These are phyloP conservation scores for Tieghemostelium lacteum DNA, from an alignment of 78 protist species.

Conservation along the genomic window DNA sequence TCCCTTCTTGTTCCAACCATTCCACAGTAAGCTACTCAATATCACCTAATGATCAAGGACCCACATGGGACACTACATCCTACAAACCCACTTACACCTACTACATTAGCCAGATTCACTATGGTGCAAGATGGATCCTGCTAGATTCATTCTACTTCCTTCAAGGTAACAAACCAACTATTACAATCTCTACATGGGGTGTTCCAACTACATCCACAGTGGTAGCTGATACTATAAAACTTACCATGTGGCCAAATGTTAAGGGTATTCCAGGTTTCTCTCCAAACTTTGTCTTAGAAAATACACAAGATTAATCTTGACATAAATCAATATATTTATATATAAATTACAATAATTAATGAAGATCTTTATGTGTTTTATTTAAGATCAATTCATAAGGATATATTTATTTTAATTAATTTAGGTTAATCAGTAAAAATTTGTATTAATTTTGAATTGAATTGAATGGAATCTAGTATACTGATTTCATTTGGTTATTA, in stretches of 20 bases:
- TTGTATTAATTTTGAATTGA: too few species aligned
- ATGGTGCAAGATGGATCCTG: constrained; percentile 76
- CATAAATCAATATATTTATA: not conserved
- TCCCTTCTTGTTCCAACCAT: constrained; percentile 25
- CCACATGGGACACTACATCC: not conserved
- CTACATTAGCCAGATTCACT: constrained; percentile 32
- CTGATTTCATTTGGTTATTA: too few species aligned
- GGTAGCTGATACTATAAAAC: constrained; percentile 56
- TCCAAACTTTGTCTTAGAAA: not conserved
- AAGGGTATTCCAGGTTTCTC: constrained; percentile 46
- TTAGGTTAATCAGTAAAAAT: too few species aligned
- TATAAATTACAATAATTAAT: too few species aligned
- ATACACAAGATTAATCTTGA: not conserved
- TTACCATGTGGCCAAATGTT: constrained; percentile 54
- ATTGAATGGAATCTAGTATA: too few species aligned
- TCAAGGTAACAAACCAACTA: constrained; percentile 20
- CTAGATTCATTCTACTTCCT: constrained; percentile 42
- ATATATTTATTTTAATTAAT: too few species aligned
- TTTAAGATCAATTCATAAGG: too few species aligned
- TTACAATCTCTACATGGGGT: not conserved
- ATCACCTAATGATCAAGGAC: not conserved
- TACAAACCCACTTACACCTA: not conserved
- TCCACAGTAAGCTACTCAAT: constrained; percentile 12
- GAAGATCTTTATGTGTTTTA: too few species aligned
- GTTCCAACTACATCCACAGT: not conserved